These are phyloP conservation scores for Peronospora farinosa DNA, from an alignment of 352 stramenopile genomes.

Conservation along the genomic window DNA sequence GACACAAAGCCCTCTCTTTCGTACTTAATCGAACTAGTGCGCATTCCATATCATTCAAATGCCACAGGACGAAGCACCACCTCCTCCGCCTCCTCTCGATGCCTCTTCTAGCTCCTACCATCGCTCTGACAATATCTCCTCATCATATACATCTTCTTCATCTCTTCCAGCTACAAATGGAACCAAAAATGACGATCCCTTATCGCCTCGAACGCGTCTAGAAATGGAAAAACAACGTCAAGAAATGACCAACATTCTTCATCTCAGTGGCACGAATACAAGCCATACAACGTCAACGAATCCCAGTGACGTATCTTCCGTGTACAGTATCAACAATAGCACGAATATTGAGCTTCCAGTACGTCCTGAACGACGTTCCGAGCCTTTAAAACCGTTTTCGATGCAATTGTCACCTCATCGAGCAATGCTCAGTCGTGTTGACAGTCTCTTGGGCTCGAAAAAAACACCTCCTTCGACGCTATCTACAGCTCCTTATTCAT, in stretches of 20 bases:
- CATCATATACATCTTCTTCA: constrained; percentile 8
- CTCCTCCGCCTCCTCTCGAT: constrained; percentile 20
- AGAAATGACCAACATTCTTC: constrained; percentile 16
- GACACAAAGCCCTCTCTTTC: too few species aligned
- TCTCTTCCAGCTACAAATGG: constrained; percentile 9
- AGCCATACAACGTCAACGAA: constrained; percentile 30
- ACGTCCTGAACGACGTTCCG: constrained; percentile 5
- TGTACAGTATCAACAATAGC: constrained; percentile 22
- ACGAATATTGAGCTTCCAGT: constrained; percentile 1
- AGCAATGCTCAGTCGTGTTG: constrained; percentile 54
- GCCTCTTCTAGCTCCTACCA: constrained; percentile 4
- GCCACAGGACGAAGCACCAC: constrained; percentile 28
- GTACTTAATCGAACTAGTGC: too few species aligned
- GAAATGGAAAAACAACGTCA: constrained; percentile 46
- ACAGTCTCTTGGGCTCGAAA: constrained; percentile 38
- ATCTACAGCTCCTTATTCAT: constrained; percentile 15
- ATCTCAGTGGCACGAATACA: constrained; percentile 22
- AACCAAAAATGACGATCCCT: constrained; percentile 27
- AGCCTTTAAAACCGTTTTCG: constrained; percentile 4
- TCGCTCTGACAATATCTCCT: constrained; percentile 9
- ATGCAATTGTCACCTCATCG: constrained; percentile 54
- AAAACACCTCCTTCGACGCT: constrained; percentile 10
- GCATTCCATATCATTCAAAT: constrained; percentile 4
- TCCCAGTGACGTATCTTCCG: constrained; percentile 22
- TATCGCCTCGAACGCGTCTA: constrained; percentile 43